phyloP scores from a whole-genome alignment of 768 basidiomycete species.

The Termitomyces sp. region DNA sequence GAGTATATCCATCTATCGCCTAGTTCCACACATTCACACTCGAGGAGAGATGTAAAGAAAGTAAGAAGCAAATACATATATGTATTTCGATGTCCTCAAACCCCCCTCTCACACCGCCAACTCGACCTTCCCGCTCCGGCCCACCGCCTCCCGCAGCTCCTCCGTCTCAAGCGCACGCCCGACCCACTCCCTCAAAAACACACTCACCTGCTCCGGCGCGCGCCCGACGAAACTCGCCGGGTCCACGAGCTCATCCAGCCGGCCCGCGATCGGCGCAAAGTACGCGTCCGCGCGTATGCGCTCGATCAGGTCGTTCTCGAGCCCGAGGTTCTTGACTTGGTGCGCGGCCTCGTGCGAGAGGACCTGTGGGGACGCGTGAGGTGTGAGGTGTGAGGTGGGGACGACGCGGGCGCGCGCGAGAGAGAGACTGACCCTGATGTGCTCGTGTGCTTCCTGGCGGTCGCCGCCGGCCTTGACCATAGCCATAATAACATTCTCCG shows the following conservation, averaged over 20 bases:
- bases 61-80: too few species aligned
- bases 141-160: constrained; percentile 50
- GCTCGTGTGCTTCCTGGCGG: constrained; percentile 95
- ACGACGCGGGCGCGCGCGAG: too few species aligned
- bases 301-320: constrained; percentile 93
- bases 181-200: constrained; percentile 85
- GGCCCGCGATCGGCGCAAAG: constrained; percentile 80
- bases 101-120: constrained; percentile 40
- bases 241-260: constrained; percentile 76
- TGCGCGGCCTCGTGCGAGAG: constrained; percentile 92
- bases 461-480: constrained; percentile 94
- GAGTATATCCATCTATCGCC: too few species aligned
- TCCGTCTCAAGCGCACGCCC: constrained; percentile 64
- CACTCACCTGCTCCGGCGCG: constrained; percentile 92
- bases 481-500: constrained; percentile 99
- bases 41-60: too few species aligned
- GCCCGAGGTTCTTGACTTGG: constrained; percentile 91
- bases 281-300: constrained; percentile 77
- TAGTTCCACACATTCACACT: too few species aligned
- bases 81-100: background rate
- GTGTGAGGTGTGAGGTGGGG: too few species aligned
- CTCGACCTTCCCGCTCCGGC: constrained; percentile 52
- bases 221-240: constrained; percentile 88
- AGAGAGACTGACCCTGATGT: constrained; percentile 61
- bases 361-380: constrained; percentile 55